phyloP scores from a whole-genome alignment of 176 grass and related monocot genomes.

The Pontederia crassipes region DNA sequence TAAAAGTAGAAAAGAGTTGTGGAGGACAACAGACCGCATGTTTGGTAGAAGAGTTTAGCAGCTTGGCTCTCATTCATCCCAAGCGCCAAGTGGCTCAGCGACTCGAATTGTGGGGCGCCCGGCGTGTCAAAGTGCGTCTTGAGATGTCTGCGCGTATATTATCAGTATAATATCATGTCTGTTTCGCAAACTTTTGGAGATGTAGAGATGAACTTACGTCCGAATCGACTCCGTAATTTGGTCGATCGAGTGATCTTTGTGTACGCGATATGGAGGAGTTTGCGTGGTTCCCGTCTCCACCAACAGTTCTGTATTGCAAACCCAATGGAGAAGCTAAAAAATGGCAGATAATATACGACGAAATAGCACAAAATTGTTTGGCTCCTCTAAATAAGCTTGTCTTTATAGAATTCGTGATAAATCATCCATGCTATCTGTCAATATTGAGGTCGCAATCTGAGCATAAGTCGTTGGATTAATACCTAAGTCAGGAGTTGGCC shows the following conservation, averaged over 20 bases:
- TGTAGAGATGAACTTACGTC: constrained; percentile 24
- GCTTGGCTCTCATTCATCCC: constrained; percentile 54
- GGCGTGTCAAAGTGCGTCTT: constrained; percentile 77
- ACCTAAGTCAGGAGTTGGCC: constrained; percentile 28
- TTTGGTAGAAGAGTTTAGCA: constrained; percentile 80
- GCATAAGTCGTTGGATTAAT: neutral
- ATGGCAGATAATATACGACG: neutral
- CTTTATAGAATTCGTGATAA: constrained; percentile 4
- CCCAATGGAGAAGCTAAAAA: neutral
- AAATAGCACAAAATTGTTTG: neutral
- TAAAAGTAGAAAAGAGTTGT: neutral
- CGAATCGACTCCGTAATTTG: constrained; percentile 51
- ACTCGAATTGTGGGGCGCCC: constrained; percentile 48
- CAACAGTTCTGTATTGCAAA: constrained; percentile 41
- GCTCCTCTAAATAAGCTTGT: no score
- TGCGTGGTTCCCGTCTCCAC: constrained; percentile 73
- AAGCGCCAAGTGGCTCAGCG: constrained; percentile 44
- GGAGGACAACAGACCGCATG: constrained; percentile 41
- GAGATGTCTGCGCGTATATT: constrained; percentile 41
- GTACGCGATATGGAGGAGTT: constrained; percentile 32
- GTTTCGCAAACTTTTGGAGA: neutral
- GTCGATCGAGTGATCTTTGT: constrained; percentile 20
- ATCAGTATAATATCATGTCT: neutral
- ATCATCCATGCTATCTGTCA: neutral
- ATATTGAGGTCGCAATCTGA: neutral